These are phyloP conservation scores for Annona cherimola DNA, from an alignment of 164 flowering plant species.

Conservation along the genomic window DNA sequence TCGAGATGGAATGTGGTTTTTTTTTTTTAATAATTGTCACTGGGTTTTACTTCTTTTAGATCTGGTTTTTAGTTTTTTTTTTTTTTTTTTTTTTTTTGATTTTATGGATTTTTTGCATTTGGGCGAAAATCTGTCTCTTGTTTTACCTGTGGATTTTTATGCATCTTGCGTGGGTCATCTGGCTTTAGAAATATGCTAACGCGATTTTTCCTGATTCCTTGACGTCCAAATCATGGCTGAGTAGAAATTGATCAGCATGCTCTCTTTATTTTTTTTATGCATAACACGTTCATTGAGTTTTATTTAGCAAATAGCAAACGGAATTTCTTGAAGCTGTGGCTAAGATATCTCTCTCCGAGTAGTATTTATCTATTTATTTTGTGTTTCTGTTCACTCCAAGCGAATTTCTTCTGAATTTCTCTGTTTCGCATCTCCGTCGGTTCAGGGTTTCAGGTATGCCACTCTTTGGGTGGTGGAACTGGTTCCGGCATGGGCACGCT, in stretches of 20 bases:
- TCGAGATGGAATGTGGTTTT: not conserved
- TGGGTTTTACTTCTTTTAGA: not conserved
- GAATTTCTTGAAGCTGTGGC: no score
- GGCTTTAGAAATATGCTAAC: not conserved
- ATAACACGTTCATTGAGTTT: not conserved
- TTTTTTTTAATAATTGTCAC: not conserved
- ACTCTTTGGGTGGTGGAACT: constrained; percentile 17
- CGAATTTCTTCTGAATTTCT: not conserved
- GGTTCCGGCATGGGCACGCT: constrained; percentile 19
- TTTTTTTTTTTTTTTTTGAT: not conserved
- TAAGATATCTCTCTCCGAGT: no score
- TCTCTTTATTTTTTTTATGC: not conserved
- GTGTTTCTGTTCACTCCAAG: not conserved
- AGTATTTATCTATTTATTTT: no score
- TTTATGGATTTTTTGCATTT: not conserved
- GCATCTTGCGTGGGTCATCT: not conserved
- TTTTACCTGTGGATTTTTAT: no score
- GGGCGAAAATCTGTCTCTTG: not conserved
- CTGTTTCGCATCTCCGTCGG: not conserved
- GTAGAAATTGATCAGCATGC: not conserved
- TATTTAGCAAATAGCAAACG: no score
- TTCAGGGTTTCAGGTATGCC: constrained; percentile 16
- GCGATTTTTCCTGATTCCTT: no score
- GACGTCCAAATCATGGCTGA: not conserved
- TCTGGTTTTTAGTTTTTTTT: not conserved